phyloP scores from a whole-genome alignment of 1,139 yeast genomes.

The Geotrichum candidum region DNA sequence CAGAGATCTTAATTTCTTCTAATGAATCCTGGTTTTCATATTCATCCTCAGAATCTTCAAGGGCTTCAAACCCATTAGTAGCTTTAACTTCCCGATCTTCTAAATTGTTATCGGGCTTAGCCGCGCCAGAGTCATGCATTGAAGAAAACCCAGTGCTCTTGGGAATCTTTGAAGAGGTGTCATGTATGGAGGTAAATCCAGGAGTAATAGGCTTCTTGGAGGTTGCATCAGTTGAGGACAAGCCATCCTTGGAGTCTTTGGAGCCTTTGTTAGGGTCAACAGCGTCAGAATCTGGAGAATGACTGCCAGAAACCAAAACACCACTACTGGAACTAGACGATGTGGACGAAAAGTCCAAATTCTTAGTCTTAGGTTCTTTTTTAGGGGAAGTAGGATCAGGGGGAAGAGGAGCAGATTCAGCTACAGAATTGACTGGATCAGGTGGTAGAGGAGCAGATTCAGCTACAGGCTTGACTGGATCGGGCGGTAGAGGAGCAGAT shows the following conservation, averaged over 20 bases:
- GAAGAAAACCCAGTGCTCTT: background rate
- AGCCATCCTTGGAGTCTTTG: no score
- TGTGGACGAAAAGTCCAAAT: background rate
- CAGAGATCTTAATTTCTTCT: background rate
- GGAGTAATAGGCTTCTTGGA: background rate
- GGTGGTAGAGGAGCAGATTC: background rate
- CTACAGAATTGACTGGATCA: background rate
- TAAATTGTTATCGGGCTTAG: background rate
- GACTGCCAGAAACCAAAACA: slow-evolving; percentile 1
- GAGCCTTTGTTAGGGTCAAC: background rate
- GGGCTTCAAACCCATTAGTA: background rate
- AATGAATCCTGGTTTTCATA: background rate
- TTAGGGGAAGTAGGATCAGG: background rate
- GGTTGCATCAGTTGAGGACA: background rate
- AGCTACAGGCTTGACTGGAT: slow-evolving; percentile 1
- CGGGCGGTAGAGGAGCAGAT: slow-evolving; percentile 18
- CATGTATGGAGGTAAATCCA: background rate
- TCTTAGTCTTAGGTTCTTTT: background rate
- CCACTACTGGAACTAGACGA: slow-evolving; percentile 4
- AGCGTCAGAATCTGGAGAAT: background rate
- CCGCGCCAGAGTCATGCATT: background rate
- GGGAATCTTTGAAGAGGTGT: background rate
- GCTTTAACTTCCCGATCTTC: background rate
- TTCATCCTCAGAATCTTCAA: background rate
- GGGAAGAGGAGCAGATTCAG: background rate